These are phyloP conservation scores for Pythium rhizo-oryzae DNA, from an alignment of 352 stramenopile genomes.

Conservation along the genomic window DNA sequence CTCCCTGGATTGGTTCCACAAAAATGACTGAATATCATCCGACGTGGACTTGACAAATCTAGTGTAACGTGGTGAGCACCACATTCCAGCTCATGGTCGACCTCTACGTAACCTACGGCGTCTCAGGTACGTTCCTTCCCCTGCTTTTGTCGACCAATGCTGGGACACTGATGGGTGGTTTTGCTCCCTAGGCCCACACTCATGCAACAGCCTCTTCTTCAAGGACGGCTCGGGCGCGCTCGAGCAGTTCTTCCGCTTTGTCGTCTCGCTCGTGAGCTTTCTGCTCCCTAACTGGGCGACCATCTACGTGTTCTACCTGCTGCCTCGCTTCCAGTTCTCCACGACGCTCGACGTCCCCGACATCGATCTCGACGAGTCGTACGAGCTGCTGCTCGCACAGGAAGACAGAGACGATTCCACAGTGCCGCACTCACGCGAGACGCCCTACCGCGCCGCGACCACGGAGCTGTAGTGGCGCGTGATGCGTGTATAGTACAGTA, in stretches of 20 bases:
- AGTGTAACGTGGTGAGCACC: constrained; percentile 72
- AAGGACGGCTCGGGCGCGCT: constrained; percentile 54
- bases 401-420: constrained; percentile 4
- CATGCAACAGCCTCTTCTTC: constrained; percentile 77
- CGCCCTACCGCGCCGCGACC: too few species aligned
- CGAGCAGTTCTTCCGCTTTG: constrained; percentile 57
- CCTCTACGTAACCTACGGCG: constrained; percentile 59
- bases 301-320: constrained; percentile 74
- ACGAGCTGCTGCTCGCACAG: constrained; percentile 33
- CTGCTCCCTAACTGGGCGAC: constrained; percentile 66
- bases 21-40: too few species aligned
- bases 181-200: constrained; percentile 40
- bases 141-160: too few species aligned
- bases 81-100: constrained; percentile 61
- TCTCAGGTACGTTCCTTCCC: constrained; percentile 34
- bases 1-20: too few species aligned
- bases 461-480: too few species aligned
- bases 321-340: constrained; percentile 67
- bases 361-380: constrained; percentile 35
- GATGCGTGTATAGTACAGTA: too few species aligned
- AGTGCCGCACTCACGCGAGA: not conserved
- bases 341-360: constrained; percentile 61
- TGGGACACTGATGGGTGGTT: too few species aligned
- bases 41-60: too few species aligned
- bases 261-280: constrained; percentile 55